These are phyloP conservation scores for Pythium rishiriense DNA, from an alignment of 352 stramenopile genomes.

Conservation along the genomic window DNA sequence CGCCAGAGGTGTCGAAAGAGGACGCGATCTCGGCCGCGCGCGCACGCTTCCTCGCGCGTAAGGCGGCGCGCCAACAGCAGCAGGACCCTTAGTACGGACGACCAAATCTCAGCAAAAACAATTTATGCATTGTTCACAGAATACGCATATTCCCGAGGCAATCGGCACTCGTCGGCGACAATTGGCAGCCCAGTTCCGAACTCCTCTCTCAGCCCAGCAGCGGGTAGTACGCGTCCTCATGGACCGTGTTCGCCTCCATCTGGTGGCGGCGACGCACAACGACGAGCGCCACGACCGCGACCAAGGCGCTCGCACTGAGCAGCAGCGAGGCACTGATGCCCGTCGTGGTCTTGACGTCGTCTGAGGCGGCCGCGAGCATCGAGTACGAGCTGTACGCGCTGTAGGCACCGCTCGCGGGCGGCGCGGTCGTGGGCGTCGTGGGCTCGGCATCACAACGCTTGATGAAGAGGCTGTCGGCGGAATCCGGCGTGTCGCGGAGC, in stretches of 20 bases:
- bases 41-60: slow-evolving; percentile 85
- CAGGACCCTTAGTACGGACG: not conserved
- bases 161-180: too few relatives aligned
- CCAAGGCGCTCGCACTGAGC: slow-evolving; percentile 6
- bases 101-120: too few relatives aligned
- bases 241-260: slow-evolving; percentile 3
- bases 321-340: not conserved
- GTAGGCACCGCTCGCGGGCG: slow-evolving; percentile 11
- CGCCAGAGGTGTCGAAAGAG: slow-evolving; percentile 51
- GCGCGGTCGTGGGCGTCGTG: not conserved
- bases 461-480: slow-evolving; percentile 29
- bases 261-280: slow-evolving; percentile 34
- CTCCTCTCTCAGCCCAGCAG: slow-evolving; percentile 43
- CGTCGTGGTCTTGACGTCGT: slow-evolving; percentile 18
- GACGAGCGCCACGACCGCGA: slow-evolving; percentile 21
- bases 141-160: too few relatives aligned
- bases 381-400: slow-evolving; percentile 13
- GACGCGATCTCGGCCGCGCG: slow-evolving; percentile 76
- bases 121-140: too few relatives aligned
- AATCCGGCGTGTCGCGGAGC: slow-evolving; percentile 38
- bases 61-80: slow-evolving; percentile 47
- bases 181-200: too few relatives aligned
- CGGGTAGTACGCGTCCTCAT: slow-evolving; percentile 60
- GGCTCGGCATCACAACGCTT: slow-evolving; percentile 48
- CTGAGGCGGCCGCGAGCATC: slow-evolving; percentile 23